phyloP scores from a whole-genome alignment of 1,284 basidiomycete species.

The Entoloma clypeatum region DNA sequence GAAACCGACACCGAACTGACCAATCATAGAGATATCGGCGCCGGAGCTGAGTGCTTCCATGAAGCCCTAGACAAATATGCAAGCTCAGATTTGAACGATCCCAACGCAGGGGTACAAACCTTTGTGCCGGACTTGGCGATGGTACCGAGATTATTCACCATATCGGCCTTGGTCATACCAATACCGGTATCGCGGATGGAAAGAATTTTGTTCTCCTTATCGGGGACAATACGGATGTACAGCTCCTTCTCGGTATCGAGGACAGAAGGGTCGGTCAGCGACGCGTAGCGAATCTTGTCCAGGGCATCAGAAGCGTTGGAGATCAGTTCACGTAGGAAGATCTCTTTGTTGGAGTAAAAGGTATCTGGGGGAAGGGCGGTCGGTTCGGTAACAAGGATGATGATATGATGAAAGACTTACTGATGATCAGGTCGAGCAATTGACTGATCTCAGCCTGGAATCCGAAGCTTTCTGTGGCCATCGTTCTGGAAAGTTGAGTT shows the following conservation, averaged over 20 bases:
- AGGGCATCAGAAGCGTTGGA: slow-evolving; percentile 93
- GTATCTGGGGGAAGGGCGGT: slow-evolving; percentile 61
- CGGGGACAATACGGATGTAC: slow-evolving; percentile 87
- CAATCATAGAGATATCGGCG: slow-evolving; percentile 94
- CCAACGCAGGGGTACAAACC: slow-evolving; percentile 36
- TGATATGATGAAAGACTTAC: slow-evolving; percentile 39
- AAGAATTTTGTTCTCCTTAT: slow-evolving; percentile 95
- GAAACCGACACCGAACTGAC: slow-evolving; percentile 99
- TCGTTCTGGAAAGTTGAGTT: slow-evolving; percentile 34
- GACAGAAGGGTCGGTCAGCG: slow-evolving; percentile 84
- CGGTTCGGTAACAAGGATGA: slow-evolving; percentile 9
- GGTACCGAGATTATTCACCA: slow-evolving; percentile 99
- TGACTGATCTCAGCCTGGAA: slow-evolving; percentile 98
- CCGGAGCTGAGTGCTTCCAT: slow-evolving; percentile 95
- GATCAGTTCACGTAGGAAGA: slow-evolving; percentile 95
- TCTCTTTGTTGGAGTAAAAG: slow-evolving; percentile 99
- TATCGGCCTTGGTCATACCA: slow-evolving; percentile 98
- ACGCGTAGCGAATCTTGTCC: slow-evolving; percentile 95
- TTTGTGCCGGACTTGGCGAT: slow-evolving; percentile 98
- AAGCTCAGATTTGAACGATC: slow-evolving; percentile 5
- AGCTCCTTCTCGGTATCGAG: slow-evolving; percentile 90
- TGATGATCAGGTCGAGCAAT: slow-evolving; percentile 89
- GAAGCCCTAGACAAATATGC: slow-evolving; percentile 70
- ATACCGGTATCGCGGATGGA: slow-evolving; percentile 95
- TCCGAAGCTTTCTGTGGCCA: slow-evolving; percentile 81